Evolutionary conservation across 768 basidiomycete genomes (phyloP).

Genomic region (Clavaria fumosa): DNA sequence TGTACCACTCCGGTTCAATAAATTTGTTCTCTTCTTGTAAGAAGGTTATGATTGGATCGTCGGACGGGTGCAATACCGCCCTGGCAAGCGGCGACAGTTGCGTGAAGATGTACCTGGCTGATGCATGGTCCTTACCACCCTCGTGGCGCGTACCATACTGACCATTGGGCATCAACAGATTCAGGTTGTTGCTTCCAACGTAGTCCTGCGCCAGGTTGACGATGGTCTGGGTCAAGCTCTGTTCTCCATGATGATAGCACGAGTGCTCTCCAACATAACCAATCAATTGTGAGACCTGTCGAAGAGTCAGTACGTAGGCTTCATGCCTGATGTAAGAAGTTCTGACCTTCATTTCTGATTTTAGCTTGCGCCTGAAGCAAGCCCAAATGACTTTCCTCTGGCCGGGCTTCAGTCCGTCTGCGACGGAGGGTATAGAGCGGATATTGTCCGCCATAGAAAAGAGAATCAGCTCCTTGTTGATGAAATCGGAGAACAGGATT

Average conservation of each 20-base stretch:
- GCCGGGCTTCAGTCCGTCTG: slow-evolving; percentile 93
- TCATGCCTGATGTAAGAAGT: background rate
- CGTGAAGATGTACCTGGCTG: slow-evolving; percentile 93
- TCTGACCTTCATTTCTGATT: slow-evolving; percentile 75
- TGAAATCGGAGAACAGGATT: slow-evolving; percentile 85
- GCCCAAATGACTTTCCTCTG: slow-evolving; percentile 95
- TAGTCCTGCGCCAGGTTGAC: slow-evolving; percentile 87
- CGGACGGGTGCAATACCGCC: slow-evolving; percentile 62
- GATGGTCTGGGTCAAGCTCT: slow-evolving; percentile 75
- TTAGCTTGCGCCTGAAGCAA: slow-evolving; percentile 89
- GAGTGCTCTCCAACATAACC: slow-evolving; percentile 92
- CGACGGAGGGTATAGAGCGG: slow-evolving; percentile 89
- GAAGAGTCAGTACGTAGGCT: background rate
- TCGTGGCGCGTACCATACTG: slow-evolving; percentile 90
- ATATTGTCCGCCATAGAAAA: slow-evolving; percentile 99
- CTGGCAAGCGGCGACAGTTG: slow-evolving; percentile 60
- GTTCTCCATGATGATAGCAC: slow-evolving; percentile 94
- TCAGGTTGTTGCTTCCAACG: slow-evolving; percentile 93
- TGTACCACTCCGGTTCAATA: slow-evolving; percentile 92
- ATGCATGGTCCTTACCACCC: slow-evolving; percentile 94
- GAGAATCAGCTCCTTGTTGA: slow-evolving; percentile 93
- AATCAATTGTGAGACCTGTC: slow-evolving; percentile 80
- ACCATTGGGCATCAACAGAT: slow-evolving; percentile 74
- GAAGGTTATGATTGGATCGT: slow-evolving; percentile 74
- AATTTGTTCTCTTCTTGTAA: slow-evolving; percentile 71